Evolutionary conservation across 2,329 filamentous ascomycete species (phyloP).

Genomic region (Dactylella cylindrospora): DNA sequence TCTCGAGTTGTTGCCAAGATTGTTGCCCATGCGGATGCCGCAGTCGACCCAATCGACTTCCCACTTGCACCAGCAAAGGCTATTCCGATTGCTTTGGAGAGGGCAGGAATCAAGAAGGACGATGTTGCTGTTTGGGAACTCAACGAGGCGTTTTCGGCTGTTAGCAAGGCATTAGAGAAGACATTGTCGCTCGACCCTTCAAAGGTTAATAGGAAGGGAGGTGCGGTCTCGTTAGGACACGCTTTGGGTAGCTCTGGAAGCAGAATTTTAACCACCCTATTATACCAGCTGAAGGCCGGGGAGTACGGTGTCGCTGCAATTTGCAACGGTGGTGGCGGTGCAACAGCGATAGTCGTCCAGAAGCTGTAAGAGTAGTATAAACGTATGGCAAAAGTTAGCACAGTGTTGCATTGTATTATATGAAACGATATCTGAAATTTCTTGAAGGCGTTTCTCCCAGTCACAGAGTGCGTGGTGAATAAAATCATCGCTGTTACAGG

Average conservation of each 20-base stretch:
- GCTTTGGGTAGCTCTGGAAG: slow-evolving; percentile 91
- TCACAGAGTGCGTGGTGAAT: no score
- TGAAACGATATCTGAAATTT: not conserved
- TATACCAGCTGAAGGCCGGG: slow-evolving; percentile 87
- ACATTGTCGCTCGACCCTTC: slow-evolving; percentile 67
- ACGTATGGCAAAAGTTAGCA: slow-evolving; percentile 7
- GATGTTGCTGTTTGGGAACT: slow-evolving; percentile 97
- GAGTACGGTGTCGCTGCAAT: slow-evolving; percentile 96
- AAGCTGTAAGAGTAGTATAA: slow-evolving; percentile 56
- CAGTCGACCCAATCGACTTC: slow-evolving; percentile 89
- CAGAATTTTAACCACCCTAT: slow-evolving; percentile 81
- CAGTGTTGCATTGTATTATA: not conserved
- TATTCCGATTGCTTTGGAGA: slow-evolving; percentile 82
- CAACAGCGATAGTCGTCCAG: slow-evolving; percentile 88
- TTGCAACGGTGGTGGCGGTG: slow-evolving; percentile 93
- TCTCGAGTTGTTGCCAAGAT: slow-evolving; percentile 78
- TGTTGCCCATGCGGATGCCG: slow-evolving; percentile 74
- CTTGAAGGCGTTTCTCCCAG: slow-evolving; percentile 9
- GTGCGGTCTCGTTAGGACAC: slow-evolving; percentile 88
- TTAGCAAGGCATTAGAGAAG: slow-evolving; percentile 64
- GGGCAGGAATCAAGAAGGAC: slow-evolving; percentile 85
- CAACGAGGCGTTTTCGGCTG: slow-evolving; percentile 86
- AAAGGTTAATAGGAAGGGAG: slow-evolving; percentile 82
- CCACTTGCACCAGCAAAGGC: slow-evolving; percentile 89
- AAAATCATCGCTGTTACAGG: no score